Base-by-base conservation (phyloP, 768 basidiomycete species). In the Omphalotus guepiniiformis region DNA sequence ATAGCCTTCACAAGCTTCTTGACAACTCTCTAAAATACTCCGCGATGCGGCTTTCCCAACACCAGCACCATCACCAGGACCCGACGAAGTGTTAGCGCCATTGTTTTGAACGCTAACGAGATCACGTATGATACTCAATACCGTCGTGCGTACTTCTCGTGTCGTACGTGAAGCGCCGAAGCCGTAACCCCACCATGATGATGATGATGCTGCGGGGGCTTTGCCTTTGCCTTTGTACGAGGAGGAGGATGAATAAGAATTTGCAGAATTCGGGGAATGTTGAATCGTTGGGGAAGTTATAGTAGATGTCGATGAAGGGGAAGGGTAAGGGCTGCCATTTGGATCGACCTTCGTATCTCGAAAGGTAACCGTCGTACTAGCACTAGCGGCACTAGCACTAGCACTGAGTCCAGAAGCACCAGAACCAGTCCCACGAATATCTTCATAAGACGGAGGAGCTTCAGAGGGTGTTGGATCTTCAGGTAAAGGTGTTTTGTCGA, bases 1-100 rank as follows among this genome's bases (percentile, higher is more conserved):
- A 29, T 80, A 70, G 0, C 70, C 58, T 7, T 59, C 55, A 54
- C 85, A 87, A 0, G 82, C 82, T 9, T 79, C 78, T 3, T 75
- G 72, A 54, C 86, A 88, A 56, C 78, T 80, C 26, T 74, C 71
- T 7, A 88, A 72, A 16, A 86, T 74, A 19, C 73, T 67, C 11
- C 58, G 51, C 8, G 67, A 56, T 0, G 69, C 66, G 12, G 57
- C 51, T n/a, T n/a, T n/a, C n/a, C n/a, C n/a, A n/a, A n/a, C n/a
- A n/a, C n/a, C n/a, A n/a, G n/a, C n/a, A n/a, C n/a, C n/a, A n/a
- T n/a, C n/a, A n/a, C n/a, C n/a, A n/a, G n/a, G n/a, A n/a, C n/a
- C n/a, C n/a, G n/a, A n/a, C n/a, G n/a, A n/a, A n/a, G n/a, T n/a
- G n/a, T n/a, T n/a, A 4, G 44, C 32, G 38, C 32, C 39, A 16